Evolutionary conservation across 306 rosid genomes (phyloP).

Genomic region (Gleditsia sinensis): DNA sequence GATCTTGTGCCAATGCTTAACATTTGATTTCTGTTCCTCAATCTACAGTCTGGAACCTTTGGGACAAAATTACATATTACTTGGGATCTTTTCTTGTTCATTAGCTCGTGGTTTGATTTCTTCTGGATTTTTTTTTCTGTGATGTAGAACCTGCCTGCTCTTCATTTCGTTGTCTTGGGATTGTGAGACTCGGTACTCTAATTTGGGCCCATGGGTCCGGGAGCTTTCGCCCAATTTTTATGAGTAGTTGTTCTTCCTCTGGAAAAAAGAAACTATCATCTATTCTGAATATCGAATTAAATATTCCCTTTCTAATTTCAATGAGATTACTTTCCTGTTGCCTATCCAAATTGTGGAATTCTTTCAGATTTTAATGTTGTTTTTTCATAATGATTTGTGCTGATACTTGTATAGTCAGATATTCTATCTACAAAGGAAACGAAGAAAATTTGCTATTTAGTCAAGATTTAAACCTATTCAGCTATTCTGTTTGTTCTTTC

Average conservation of each 20-base stretch:
- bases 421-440: not conserved
- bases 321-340: not conserved
- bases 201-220: not conserved
- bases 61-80: not conserved
- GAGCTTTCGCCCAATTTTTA: slow-evolving; percentile 10
- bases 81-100: not conserved
- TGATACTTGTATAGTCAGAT: slow-evolving; percentile 20
- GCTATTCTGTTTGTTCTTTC: slow-evolving; percentile 16
- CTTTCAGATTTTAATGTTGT: not conserved
- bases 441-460: slow-evolving; percentile 1
- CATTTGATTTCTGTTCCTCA: slow-evolving; percentile 20
- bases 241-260: not conserved
- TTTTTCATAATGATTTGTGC: not conserved
- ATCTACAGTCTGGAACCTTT: slow-evolving; percentile 10
- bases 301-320: not conserved
- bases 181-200: not conserved
- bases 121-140: not conserved
- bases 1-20: slow-evolving; percentile 47
- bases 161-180: slow-evolving; percentile 1
- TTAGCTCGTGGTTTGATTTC: not conserved
- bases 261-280: not conserved
- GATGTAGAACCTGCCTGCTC: not conserved
- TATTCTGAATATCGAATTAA: not conserved
- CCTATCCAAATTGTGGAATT: slow-evolving; percentile 4
- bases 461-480: not conserved